phyloP scores from a whole-genome alignment of 2,329 filamentous ascomycete genomes.

The Chaetomiaceae sp. region DNA sequence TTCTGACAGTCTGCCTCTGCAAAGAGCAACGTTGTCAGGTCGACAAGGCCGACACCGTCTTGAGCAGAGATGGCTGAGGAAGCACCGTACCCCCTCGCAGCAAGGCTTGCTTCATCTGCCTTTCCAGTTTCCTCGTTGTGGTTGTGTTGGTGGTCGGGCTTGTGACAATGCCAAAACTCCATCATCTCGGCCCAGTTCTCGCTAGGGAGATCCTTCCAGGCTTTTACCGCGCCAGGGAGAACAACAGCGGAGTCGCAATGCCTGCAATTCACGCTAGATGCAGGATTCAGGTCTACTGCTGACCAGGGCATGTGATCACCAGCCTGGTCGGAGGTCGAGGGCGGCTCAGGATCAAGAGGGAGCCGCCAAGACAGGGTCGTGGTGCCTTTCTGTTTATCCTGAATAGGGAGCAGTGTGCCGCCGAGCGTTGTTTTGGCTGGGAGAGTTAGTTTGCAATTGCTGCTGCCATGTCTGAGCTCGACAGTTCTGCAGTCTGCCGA shows the following conservation, averaged over 20 bases:
- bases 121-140: constrained; percentile 26
- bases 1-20: constrained; percentile 58
- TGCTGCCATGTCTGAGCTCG: constrained; percentile 44
- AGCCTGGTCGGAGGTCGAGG: constrained; percentile 33
- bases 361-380: constrained; percentile 42
- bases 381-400: constrained; percentile 29
- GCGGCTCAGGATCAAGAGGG: constrained; percentile 36
- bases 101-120: constrained; percentile 44
- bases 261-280: constrained; percentile 42
- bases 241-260: constrained; percentile 39
- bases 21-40: constrained; percentile 73
- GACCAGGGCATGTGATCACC: constrained; percentile 54
- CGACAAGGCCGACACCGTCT: constrained; percentile 69
- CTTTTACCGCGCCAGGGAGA: constrained; percentile 36
- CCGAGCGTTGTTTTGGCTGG: constrained; percentile 38
- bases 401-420: constrained; percentile 28
- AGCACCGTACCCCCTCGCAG: constrained; percentile 76
- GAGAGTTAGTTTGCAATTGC: constrained; percentile 35
- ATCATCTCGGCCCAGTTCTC: constrained; percentile 99
- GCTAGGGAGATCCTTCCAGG: constrained; percentile 91
- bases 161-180: constrained; percentile 99
- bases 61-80: constrained; percentile 67
- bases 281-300: constrained; percentile 43
- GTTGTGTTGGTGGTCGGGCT: constrained; percentile 61
- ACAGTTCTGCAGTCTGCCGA: constrained; percentile 44